A percentile compares a stretch with the other conserved stretches of the same genome.
Conservation (phyloP, 1,284 basidiomycete species). For the Erythrobasidium hasegawianum region DNA sequence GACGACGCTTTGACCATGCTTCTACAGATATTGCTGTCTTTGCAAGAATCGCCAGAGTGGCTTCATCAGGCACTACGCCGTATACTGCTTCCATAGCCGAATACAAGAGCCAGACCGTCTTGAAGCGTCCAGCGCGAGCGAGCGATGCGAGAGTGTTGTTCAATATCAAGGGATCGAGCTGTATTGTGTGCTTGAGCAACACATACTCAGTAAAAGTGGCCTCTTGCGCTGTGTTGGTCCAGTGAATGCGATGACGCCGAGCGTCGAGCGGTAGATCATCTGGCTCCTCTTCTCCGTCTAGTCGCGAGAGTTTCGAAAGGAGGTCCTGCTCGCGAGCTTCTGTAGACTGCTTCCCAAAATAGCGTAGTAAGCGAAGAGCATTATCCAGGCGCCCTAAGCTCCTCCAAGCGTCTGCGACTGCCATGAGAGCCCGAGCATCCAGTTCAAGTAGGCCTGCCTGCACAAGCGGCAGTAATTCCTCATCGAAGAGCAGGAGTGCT, state of each 20-base stretch:
- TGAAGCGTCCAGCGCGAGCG: conserved; percentile 57
- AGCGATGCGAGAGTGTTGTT: conserved; percentile 59
- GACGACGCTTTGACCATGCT: not conserved
- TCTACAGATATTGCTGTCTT: conserved; percentile 52
- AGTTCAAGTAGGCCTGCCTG: not conserved
- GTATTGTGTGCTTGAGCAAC: conserved; percentile 20
- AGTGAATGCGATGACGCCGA: no score
- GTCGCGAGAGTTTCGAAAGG: not conserved
- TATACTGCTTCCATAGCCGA: conserved; percentile 59
- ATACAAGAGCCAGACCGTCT: conserved; percentile 62
- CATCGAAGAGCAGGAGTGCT: conserved; percentile 9
- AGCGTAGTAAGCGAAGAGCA: conserved; percentile 5
- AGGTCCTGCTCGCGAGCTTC: not conserved
- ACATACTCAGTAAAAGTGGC: not conserved
- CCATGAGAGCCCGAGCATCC: conserved; percentile 2
- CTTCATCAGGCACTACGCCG: conserved; percentile 56
- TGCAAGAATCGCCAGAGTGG: conserved; percentile 60
- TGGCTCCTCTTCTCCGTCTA: not conserved
- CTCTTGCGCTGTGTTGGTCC: not conserved
- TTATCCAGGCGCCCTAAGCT: conserved; percentile 6
- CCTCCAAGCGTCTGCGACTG: not conserved
- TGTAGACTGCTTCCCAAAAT: not conserved
- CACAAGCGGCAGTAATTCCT: conserved; percentile 4
- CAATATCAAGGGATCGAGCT: conserved; percentile 40
- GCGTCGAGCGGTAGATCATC: not conserved